Evolutionary conservation across 2,329 filamentous ascomycete genomes (phyloP), one percentile per base, ranked within the genome.

Genomic region (Metarhizium album): DNA sequence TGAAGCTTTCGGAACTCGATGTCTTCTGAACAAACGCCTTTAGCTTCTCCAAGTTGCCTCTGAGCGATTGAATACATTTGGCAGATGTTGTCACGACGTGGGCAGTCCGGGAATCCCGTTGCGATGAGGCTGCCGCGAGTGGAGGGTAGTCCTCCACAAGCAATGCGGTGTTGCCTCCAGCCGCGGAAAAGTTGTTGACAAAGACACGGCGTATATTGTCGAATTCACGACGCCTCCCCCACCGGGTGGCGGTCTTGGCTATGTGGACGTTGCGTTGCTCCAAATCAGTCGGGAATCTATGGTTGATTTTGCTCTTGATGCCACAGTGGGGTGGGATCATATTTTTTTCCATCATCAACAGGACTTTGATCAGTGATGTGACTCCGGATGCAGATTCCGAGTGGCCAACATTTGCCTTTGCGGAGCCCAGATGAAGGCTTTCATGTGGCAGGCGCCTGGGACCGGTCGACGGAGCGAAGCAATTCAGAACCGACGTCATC

Each of bases 401-500:
- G 61, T 84, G 81, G 2, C 81, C 81, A 2, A 84, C 66, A 43
- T 84, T 84, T 2, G 78, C 74, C 59, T 86, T 86, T 14, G 80
- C 72, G 0, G 80, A 51, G 18, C 48, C 45, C 3, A 54, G n/a
- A 22, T 43, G 24, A 9, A 51, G 40, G 9, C 23, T 33, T 24
- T 33, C 8, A 14, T 37, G 24, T 13, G 29, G 20, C 7, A 22
- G 37, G 16, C 45, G 45, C n/a, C 22, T 13, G 11, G 35, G 3
- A 5, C 14, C 69, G 18, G 74, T 35, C 16, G 33, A 35, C 16
- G 33, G 33, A 35, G 33, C 33, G 74, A 2, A 74, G 73, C 54
- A 74, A 77, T 11, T 74, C 8, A 82, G 80, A 47, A 93, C 86
- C 1, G 85, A 89, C 2, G 79, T 73, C 84, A 90, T 90, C 65